These are phyloP conservation scores for Salvia miltiorrhiza DNA, from an alignment of 257 asterid species.

Conservation along the genomic window DNA sequence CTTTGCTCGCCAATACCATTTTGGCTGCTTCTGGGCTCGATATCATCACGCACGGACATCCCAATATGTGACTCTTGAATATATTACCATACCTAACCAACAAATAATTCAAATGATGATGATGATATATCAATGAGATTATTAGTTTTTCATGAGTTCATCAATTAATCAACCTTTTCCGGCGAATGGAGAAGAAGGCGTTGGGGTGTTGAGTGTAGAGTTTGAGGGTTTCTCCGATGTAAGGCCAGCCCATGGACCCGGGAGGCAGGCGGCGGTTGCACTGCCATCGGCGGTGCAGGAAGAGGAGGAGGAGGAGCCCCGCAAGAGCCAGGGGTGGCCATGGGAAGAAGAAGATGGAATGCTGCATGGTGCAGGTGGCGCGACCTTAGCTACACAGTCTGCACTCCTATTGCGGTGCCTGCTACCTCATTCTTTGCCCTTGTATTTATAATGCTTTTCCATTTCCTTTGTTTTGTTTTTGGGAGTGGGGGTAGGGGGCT, in stretches of 20 bases:
- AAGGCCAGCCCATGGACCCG: constrained; percentile 84
- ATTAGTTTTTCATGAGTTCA: too few species aligned
- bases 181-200: constrained; percentile 50
- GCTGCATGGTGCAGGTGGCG: constrained; percentile 39
- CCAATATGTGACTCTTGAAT: constrained; percentile 68
- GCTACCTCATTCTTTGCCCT: background rate
- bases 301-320: too few species aligned
- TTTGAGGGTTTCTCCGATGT: constrained; percentile 64
- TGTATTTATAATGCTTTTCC: constrained; percentile 16
- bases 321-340: background rate
- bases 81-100: constrained; percentile 52
- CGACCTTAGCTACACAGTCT: constrained; percentile 16
- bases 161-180: constrained; percentile 27
- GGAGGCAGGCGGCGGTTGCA: constrained; percentile 40
- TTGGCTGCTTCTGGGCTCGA: constrained; percentile 65
- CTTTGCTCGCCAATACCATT: constrained; percentile 50
- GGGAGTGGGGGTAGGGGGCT: background rate
- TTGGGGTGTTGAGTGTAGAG: constrained; percentile 62
- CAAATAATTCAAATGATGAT: too few species aligned
- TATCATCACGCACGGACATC: constrained; percentile 78
- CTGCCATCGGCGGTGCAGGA: constrained; percentile 20
- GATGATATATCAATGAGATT: too few species aligned
- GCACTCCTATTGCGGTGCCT: constrained; percentile 9
- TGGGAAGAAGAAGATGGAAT: background rate
- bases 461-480: background rate